phyloP scores from a whole-genome alignment of 2,329 filamentous ascomycete genomes.

The Aspergillus sp. region DNA sequence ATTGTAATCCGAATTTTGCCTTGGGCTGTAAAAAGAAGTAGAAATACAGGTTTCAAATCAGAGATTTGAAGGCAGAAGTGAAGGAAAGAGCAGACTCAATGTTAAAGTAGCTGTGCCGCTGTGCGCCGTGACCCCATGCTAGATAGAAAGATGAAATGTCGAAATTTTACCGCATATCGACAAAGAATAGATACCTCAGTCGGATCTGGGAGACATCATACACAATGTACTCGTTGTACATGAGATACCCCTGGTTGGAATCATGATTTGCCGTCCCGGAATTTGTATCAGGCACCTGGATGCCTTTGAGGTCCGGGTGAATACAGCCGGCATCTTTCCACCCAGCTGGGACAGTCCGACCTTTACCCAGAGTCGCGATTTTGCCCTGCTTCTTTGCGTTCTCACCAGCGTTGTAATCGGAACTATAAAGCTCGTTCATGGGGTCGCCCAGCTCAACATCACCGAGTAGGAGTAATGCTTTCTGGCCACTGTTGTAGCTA shows the following conservation, averaged over 20 bases:
- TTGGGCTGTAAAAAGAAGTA: background rate
- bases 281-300: slow-evolving; percentile 57
- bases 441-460: slow-evolving; percentile 80
- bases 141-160: background rate
- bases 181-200: slow-evolving; percentile 46
- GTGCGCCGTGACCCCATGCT: background rate
- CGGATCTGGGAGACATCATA: slow-evolving; percentile 51
- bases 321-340: slow-evolving; percentile 77
- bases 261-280: background rate
- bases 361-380: slow-evolving; percentile 70
- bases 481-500: slow-evolving; percentile 60
- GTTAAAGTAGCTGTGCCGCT: background rate
- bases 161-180: slow-evolving; percentile 33
- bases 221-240: slow-evolving; percentile 51
- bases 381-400: slow-evolving; percentile 61
- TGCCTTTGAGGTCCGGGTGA: slow-evolving; percentile 63
- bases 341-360: slow-evolving; percentile 59
- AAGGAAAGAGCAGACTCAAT: background rate
- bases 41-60: background rate
- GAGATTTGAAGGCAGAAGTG: background rate
- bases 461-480: slow-evolving; percentile 76
- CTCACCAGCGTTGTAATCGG: slow-evolving; percentile 64
- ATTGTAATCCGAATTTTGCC: background rate
- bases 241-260: slow-evolving; percentile 9
- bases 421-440: slow-evolving; percentile 61